Evolutionary conservation across 208 protist genomes (phyloP).

Genomic region (Trypanosoma rangeli): DNA sequence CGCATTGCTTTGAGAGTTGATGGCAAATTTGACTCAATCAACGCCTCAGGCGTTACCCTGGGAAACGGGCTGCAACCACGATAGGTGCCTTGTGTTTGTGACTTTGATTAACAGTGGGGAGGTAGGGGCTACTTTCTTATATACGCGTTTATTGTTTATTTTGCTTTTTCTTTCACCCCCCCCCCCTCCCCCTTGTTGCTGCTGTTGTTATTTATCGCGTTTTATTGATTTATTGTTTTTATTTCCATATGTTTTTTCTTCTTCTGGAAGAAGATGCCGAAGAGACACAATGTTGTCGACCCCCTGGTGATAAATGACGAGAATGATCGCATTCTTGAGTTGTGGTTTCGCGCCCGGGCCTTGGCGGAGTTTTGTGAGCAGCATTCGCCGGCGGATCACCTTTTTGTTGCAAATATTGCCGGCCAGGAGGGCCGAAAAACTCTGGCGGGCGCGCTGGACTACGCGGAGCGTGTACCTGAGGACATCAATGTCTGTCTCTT

Average conservation of each 20-base stretch:
- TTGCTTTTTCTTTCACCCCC: neutral
- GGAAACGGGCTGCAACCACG: conserved; percentile 1
- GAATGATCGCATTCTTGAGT: conserved; percentile 31
- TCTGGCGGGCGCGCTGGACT: conserved; percentile 4
- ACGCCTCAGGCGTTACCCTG: neutral
- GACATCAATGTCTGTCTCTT: conserved; percentile 16
- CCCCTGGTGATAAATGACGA: conserved; percentile 18
- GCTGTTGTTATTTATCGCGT: neutral
- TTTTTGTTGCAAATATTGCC: conserved; percentile 24
- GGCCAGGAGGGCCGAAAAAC: conserved; percentile 21
- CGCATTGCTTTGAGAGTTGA: neutral
- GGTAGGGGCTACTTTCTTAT: neutral
- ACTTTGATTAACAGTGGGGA: neutral
- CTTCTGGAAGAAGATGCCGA: conserved; percentile 19
- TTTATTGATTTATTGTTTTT: neutral
- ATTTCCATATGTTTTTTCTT: conserved; percentile 8
- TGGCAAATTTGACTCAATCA: neutral
- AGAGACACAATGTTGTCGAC: conserved; percentile 13
- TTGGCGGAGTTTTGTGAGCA: conserved; percentile 11
- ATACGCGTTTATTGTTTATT: conserved; percentile 7
- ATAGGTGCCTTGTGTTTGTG: neutral
- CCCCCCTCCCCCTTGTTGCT: neutral
- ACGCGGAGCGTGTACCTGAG: conserved; percentile 13
- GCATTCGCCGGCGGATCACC: conserved; percentile 2
- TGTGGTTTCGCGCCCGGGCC: conserved; percentile 26